Conservation (phyloP, 306 rosid species). For the Castanospermum australe region DNA sequence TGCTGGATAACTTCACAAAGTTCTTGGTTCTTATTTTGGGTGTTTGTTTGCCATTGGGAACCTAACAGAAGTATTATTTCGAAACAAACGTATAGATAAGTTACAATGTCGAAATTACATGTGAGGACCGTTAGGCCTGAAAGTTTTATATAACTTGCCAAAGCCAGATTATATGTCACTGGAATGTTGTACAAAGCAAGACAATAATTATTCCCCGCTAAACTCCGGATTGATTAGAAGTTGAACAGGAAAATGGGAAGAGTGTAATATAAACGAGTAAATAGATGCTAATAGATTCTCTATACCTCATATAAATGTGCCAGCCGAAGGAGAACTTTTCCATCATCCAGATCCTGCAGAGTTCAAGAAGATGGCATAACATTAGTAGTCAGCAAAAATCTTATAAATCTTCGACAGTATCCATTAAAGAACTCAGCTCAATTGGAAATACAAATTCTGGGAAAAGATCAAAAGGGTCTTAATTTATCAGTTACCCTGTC, state of each 20-base stretch:
- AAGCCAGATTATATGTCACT: conserved; percentile 7
- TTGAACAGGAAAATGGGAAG: neutral
- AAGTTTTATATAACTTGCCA: neutral
- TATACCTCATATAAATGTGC: conserved; percentile 81
- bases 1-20: neutral
- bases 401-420: neutral
- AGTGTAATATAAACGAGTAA: neutral
- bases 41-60: too few species aligned
- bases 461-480: neutral
- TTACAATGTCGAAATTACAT: neutral
- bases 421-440: neutral
- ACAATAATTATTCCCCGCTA: neutral
- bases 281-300: neutral
- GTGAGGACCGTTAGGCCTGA: neutral
- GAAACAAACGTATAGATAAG: too few species aligned
- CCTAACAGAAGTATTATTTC: too few species aligned
- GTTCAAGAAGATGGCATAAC: conserved; percentile 9
- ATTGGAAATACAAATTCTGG: neutral
- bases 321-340: conserved; percentile 65
- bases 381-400: neutral
- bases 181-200: neutral
- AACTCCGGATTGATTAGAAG: neutral
- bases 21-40: too few species aligned
- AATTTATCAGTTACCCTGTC: neutral
- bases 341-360: conserved; percentile 64